Conservation (phyloP, 345 rosid species). For the Hirschfeldia incana region DNA sequence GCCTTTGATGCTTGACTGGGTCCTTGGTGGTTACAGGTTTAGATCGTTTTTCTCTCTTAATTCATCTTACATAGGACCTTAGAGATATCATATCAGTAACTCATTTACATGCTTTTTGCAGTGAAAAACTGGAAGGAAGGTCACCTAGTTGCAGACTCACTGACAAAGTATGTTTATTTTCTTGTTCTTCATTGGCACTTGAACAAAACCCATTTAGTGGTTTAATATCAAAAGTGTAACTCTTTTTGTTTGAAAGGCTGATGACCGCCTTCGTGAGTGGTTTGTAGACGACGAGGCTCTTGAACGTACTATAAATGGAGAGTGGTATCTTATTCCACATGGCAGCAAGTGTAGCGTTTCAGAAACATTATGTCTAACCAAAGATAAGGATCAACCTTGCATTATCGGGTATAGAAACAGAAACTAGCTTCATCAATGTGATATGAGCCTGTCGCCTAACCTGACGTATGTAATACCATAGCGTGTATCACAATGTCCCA, state of each 20-base stretch:
- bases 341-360: slow-evolving; percentile 46
- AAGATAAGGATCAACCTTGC: slow-evolving; percentile 59
- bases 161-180: slow-evolving; percentile 56
- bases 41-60: slow-evolving; percentile 14
- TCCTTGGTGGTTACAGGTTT: slow-evolving; percentile 90
- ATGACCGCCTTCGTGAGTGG: slow-evolving; percentile 43
- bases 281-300: slow-evolving; percentile 71
- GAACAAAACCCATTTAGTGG: neutral
- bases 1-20: slow-evolving; percentile 91
- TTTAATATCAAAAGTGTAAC: neutral
- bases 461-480: no score
- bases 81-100: no score
- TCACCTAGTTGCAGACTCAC: slow-evolving; percentile 73
- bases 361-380: slow-evolving; percentile 51
- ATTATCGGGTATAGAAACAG: slow-evolving; percentile 55
- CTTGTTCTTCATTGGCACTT: neutral
- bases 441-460: no score
- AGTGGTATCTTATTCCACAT: slow-evolving; percentile 64
- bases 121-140: slow-evolving; percentile 91
- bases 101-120: slow-evolving; percentile 28
- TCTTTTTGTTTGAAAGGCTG: slow-evolving; percentile 37
- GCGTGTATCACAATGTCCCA: neutral
- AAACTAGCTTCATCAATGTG: neutral
- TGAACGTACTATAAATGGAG: slow-evolving; percentile 57
- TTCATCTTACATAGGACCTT: neutral